Evolutionary conservation across 1,284 basidiomycete genomes (phyloP), one percentile per base, ranked within the genome.

Genomic region (Sphaerobolus stellatus): DNA sequence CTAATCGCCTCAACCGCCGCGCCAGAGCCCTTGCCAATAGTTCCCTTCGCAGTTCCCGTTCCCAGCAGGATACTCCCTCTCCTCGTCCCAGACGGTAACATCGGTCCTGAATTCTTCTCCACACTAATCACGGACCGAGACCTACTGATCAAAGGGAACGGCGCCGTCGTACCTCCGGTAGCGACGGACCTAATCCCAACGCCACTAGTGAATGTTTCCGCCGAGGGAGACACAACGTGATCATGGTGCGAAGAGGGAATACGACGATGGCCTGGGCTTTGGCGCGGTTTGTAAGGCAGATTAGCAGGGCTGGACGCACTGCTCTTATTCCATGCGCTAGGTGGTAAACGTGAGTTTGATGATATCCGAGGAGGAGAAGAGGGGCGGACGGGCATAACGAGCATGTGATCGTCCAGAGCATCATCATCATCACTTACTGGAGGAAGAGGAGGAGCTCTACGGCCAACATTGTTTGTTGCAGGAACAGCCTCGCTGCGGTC

Each of bases 331-430:
- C 43, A 43, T 33, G 48, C 48, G n/a, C 40, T 53, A 5, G 57
- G 46, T 45, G 57, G 52, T 14, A 50, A 45, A 11, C 60, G 60
- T 58, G 52, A 58, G 13, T 31, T 59, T 57, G 11, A 50, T 48
- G 36, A 54, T 60, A 44, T 51, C 57, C 56, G 51, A 36, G 33
- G 50, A 34, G 48, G 36, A 8, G 51, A 28, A 20, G 45, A 18
- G 22, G 48, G 38, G 16, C 56, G 31, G 51, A 87, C 75, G 3
- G 84, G 82, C 86, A 88, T 87, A 20, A 87, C 81, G 48, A 88
- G 76, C 81, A 87, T 84, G 45, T 76, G 82, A 66, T 88, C 85
- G 63, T 88, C 86, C 49, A 86, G 80, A 43, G 83, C 82, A 28
- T 86, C 83, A 57, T 87, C 84, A 25, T 86, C 83, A 52, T 83